Percentiles rank a stretch among this genome's conserved stretches.
phyloP scores from a whole-genome alignment of 108 stramenopile genomes.

The Schizochytrium sp. region DNA sequence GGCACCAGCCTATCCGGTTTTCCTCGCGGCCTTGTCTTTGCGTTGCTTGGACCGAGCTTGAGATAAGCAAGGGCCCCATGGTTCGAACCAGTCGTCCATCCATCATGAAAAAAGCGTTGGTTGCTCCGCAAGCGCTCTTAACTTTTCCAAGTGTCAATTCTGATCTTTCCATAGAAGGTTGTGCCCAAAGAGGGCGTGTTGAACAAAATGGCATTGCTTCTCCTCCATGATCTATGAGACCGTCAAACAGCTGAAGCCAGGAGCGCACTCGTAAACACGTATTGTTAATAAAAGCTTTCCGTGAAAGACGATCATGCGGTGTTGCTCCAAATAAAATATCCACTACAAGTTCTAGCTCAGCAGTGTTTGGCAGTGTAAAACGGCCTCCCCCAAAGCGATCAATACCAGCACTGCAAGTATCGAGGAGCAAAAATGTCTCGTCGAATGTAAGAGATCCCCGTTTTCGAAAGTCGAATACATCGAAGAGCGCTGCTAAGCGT shows the following conservation, averaged over 20 bases:
- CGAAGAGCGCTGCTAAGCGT: conserved; percentile 29
- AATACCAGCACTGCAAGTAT: conserved; percentile 3
- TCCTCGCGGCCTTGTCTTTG: not conserved
- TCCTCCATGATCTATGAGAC: not conserved
- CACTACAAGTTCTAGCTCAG: conserved; percentile 4
- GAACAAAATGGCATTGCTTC: not conserved
- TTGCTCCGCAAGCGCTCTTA: not conserved
- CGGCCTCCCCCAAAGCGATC: conserved; percentile 34
- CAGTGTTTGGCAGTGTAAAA: not conserved
- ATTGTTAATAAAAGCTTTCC: not conserved
- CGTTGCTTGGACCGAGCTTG: not conserved
- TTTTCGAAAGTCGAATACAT: conserved; percentile 3
- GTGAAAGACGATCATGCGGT: conserved; percentile 16
- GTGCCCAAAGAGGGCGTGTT: not conserved
- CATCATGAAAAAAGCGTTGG: not conserved
- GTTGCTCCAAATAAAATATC: conserved; percentile 17
- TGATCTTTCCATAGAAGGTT: not conserved
- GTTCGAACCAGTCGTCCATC: conserved; percentile 24
- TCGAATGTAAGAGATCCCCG: not conserved
- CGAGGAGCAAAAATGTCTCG: conserved; percentile 28
- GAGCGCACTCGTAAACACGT: not conserved
- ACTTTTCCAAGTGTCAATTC: not conserved
- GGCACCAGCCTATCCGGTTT: not conserved
- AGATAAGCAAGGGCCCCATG: not conserved
- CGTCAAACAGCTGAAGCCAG: not conserved